Conservation (phyloP, 257 asterid genomes). For the Nicotiana otophora region DNA sequence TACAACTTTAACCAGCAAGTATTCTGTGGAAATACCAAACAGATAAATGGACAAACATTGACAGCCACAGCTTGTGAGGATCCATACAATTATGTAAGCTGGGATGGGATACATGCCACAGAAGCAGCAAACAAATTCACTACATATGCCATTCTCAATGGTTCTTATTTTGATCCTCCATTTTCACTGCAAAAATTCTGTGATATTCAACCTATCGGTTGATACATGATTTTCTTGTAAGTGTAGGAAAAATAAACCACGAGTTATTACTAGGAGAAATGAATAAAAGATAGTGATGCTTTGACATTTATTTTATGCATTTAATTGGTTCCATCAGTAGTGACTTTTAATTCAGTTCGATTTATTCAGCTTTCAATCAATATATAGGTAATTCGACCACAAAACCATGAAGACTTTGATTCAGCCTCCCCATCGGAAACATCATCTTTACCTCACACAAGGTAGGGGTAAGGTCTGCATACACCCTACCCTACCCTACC, state of each 20-base stretch:
- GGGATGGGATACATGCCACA: constrained; percentile 80
- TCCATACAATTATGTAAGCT: constrained; percentile 62
- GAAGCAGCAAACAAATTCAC: constrained; percentile 76
- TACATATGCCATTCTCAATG: constrained; percentile 48
- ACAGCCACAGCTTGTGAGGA: constrained; percentile 54
- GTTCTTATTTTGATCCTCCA: constrained; percentile 47
- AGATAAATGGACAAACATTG: constrained; percentile 28
- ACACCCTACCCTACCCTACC: no score
- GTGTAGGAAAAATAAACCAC: not conserved
- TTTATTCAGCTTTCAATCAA: not conserved
- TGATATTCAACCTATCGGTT: constrained; percentile 43
- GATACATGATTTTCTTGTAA: not conserved
- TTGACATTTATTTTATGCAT: not conserved
- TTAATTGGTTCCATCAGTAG: not conserved
- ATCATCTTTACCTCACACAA: no score
- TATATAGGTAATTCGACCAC: not conserved
- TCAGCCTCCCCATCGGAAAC: no score
- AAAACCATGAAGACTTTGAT: not conserved
- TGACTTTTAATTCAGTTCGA: not conserved
- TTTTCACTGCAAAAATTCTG: constrained; percentile 41
- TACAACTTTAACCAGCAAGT: constrained; percentile 49
- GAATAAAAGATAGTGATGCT: not conserved
- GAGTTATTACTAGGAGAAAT: not conserved
- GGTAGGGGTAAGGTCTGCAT: no score
- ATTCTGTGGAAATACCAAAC: constrained; percentile 22